Conservation (phyloP, 192 early-diverging fungal species). For the Jimgerdemannia flammicorona region DNA sequence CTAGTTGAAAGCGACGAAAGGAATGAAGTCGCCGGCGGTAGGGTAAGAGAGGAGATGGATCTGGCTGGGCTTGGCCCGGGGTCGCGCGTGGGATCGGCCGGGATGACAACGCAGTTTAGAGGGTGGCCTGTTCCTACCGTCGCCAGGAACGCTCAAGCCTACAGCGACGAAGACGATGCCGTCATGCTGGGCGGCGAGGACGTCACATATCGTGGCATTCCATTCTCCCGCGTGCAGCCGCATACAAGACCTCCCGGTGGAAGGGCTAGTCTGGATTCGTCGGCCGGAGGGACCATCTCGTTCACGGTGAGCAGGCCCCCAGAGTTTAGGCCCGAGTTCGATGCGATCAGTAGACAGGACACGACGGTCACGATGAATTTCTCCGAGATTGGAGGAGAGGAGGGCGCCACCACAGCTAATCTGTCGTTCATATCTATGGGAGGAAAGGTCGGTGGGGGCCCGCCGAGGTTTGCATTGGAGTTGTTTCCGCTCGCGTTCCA, state of each 20-base stretch:
- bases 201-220: no score
- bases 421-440: not conserved
- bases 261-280: not conserved
- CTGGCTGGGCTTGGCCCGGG: not conserved
- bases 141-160: not conserved
- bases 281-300: not conserved
- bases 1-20: not conserved
- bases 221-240: no score
- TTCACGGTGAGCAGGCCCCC: not conserved
- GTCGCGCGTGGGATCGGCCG: not conserved
- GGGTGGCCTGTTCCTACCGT: not conserved
- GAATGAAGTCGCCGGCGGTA: not conserved
- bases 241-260: no score
- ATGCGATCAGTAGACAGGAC: not conserved
- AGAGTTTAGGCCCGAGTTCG: not conserved
- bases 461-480: not conserved
- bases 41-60: not conserved
- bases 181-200: no score
- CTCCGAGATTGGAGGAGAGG: constrained; percentile 11
- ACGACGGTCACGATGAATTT: constrained; percentile 11
- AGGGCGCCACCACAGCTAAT: constrained; percentile 7
- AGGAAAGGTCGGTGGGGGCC: not conserved
- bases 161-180: not conserved
- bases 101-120: not conserved
- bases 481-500: not conserved